Evolutionary conservation across 2,329 filamentous ascomycete species (phyloP).

Genomic region (Fusarium metavorans): DNA sequence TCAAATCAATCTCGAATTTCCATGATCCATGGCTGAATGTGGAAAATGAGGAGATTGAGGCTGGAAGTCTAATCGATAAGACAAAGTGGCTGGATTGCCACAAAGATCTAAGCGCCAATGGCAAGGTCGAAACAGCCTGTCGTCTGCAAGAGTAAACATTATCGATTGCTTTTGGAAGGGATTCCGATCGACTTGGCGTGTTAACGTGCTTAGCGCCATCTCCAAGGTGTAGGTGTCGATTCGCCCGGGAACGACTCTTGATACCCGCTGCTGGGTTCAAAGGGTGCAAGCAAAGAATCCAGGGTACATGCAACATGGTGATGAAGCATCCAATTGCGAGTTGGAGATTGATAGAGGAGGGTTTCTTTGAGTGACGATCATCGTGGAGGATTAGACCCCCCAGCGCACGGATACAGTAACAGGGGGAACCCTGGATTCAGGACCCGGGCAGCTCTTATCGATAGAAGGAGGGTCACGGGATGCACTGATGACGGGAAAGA

Average conservation of each 20-base stretch:
- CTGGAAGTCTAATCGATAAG: constrained; percentile 30
- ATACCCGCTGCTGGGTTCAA: constrained; percentile 6
- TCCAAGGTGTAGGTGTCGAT: neutral
- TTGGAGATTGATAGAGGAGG: constrained; percentile 3
- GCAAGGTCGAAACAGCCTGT: constrained; percentile 4
- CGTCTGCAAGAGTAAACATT: constrained; percentile 13
- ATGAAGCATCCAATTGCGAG: constrained; percentile 1
- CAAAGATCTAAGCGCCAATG: constrained; percentile 20
- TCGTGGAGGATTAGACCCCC: constrained; percentile 2
- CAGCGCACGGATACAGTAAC: constrained; percentile 7
- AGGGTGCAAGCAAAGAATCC: neutral
- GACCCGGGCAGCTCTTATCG: constrained; percentile 28
- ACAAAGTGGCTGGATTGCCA: constrained; percentile 24
- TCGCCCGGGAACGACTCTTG: neutral
- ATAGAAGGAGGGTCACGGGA: constrained; percentile 36
- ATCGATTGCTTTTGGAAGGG: constrained; percentile 9
- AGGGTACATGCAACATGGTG: constrained; percentile 9
- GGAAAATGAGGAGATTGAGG: constrained; percentile 27
- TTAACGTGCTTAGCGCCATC: constrained; percentile 7
- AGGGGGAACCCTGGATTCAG: constrained; percentile 21
- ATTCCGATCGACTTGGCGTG: constrained; percentile 6
- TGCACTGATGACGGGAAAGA: constrained; percentile 34
- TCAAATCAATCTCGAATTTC: neutral
- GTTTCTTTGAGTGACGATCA: constrained; percentile 21
- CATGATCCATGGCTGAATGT: constrained; percentile 3